Evolutionary conservation across 306 rosid genomes (phyloP), one percentile per base, ranked within the genome.

Genomic region (Lagenaria siceraria): DNA sequence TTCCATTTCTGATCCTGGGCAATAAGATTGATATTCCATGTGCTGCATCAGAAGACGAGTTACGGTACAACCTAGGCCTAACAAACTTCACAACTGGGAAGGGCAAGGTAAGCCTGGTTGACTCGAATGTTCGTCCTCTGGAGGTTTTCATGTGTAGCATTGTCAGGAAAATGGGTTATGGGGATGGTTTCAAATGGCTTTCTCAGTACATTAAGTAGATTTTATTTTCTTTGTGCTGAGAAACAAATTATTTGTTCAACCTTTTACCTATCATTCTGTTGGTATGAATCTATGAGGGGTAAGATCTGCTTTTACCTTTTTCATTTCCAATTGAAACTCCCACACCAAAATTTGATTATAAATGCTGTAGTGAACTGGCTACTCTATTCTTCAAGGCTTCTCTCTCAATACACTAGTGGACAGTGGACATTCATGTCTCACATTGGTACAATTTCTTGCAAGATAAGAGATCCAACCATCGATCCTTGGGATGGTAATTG

Each of bases 71-170:
- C 84, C 83, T 92, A 31, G 96, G 96, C 25, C 84, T 92, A 80
- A 78, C 80, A 82, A 90, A 86, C 93, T 92, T 92, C 87, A 92
- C 97, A 83, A 92, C 96, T 0, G 96, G 96, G 65, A 92, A 92
- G 84, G 97, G 97, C 52, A 92, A 92, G 82, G 92, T 90, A 15
- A 90, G 78, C 78, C 15, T 92, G 88, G 2, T 86, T 10, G 97
- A 86, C 83, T 87, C 93, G 6, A 90, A 86, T 56, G 90, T 92
- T 59, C 96, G 96, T 1, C 88, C 93, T 62, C 89, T 92, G 42
- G 97, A 92, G 87, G 93, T 90, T 33, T 92, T 90, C 90, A 92
- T 92, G 97, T 92, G 97, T 87, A 92, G 97, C 78, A 87, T 92
- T 61, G 97, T 92, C 63, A 83, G 91, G 82, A 92, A 92, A 85